Evolutionary conservation across 192 early-diverging fungal genomes (phyloP).

Genomic region (Anaeromyces robustus): DNA sequence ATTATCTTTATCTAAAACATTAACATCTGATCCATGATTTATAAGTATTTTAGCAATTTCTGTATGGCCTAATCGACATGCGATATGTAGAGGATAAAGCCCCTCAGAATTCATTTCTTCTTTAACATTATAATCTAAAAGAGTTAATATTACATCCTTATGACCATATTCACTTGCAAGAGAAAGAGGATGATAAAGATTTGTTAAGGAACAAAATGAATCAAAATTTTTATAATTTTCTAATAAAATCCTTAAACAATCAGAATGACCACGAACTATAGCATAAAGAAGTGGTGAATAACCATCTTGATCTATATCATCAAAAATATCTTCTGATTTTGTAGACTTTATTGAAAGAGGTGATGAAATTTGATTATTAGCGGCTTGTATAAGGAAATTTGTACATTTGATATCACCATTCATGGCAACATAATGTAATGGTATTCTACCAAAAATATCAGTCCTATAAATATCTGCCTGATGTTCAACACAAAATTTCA

Average conservation of each 20-base stretch:
- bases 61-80: conserved; percentile 66
- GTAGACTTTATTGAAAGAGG: conserved; percentile 25
- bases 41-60: conserved; percentile 59
- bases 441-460: conserved; percentile 79
- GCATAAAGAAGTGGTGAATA: conserved; percentile 75
- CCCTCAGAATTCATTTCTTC: conserved; percentile 55
- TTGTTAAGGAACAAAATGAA: neutral
- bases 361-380: conserved; percentile 28
- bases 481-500: conserved; percentile 33
- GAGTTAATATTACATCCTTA: conserved; percentile 62
- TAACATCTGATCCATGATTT: conserved; percentile 50
- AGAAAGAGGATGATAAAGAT: conserved; percentile 35
- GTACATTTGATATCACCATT: conserved; percentile 52
- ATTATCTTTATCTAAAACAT: conserved; percentile 75
- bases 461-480: conserved; percentile 15
- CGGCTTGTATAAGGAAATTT: conserved; percentile 11
- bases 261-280: conserved; percentile 62
- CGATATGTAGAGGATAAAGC: conserved; percentile 74
- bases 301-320: conserved; percentile 72
- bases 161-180: conserved; percentile 87
- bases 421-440: conserved; percentile 90
- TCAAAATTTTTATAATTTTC: conserved; percentile 25
- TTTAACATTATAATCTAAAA: conserved; percentile 61
- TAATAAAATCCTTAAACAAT: conserved; percentile 60
- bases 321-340: conserved; percentile 21